These are phyloP conservation scores for Phellopilus nigrolimitatus DNA, from an alignment of 1,284 basidiomycete species.

Conservation along the genomic window DNA sequence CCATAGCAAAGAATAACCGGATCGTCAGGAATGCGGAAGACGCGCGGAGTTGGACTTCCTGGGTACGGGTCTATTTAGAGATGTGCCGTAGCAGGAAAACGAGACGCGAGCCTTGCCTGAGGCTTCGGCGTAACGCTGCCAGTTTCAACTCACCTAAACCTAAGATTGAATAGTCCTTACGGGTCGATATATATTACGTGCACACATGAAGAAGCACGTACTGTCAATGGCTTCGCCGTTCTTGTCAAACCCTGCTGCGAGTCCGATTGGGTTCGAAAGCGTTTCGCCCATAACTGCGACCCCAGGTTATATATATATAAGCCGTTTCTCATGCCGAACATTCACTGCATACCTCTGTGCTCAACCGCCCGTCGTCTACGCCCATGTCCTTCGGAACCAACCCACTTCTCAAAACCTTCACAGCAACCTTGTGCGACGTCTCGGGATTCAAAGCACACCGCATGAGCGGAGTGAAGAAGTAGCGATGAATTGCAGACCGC, in stretches of 20 bases:
- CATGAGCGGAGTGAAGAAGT: constrained; percentile 74
- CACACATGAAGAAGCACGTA: constrained; percentile 27
- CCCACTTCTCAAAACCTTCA: constrained; percentile 72
- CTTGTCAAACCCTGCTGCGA: constrained; percentile 98
- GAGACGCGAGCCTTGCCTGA: constrained; percentile 56
- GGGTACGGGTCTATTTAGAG: constrained; percentile 43
- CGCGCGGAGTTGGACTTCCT: constrained; percentile 89
- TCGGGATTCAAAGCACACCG: constrained; percentile 77
- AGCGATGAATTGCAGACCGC: constrained; percentile 80
- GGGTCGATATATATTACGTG: not conserved
- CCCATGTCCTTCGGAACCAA: constrained; percentile 75
- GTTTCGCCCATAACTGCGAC: constrained; percentile 74
- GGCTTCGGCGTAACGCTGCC: constrained; percentile 95
- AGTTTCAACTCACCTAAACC: constrained; percentile 97
- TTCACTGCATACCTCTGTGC: constrained; percentile 56
- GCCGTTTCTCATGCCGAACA: not conserved
- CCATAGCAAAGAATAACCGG: constrained; percentile 90
- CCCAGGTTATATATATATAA: constrained; percentile 2
- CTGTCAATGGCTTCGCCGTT: constrained; percentile 96
- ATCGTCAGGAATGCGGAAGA: constrained; percentile 87
- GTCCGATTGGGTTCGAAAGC: constrained; percentile 82
- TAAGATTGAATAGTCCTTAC: constrained; percentile 81
- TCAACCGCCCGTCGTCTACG: constrained; percentile 66
- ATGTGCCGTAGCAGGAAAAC: not conserved
- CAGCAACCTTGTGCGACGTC: constrained; percentile 79